Evolutionary conservation across 768 basidiomycete genomes (phyloP).

Genomic region (Hypholoma fasciculare): DNA sequence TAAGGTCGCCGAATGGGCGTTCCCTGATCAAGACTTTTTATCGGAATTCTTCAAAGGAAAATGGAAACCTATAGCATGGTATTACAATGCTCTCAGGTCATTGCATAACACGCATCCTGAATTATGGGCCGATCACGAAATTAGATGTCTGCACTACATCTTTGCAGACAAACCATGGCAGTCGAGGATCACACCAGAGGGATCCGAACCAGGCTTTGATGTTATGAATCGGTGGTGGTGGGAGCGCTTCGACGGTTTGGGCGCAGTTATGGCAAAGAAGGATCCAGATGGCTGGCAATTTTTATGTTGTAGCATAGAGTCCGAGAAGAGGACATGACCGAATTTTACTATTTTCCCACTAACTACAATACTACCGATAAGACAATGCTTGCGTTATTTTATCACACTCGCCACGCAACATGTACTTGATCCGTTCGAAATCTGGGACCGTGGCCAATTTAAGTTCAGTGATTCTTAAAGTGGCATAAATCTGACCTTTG

Average conservation of each 20-base stretch:
- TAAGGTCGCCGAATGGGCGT: conserved; percentile 46
- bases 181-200: conserved; percentile 40
- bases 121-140: conserved; percentile 85
- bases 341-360: conserved; percentile 12
- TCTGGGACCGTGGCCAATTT: conserved; percentile 40
- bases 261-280: conserved; percentile 38
- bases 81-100: conserved; percentile 94
- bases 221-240: conserved; percentile 79
- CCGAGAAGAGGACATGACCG: neutral
- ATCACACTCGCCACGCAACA: conserved; percentile 72
- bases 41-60: conserved; percentile 74
- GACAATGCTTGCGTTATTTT: neutral
- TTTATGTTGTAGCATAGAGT: conserved; percentile 50
- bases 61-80: conserved; percentile 82
- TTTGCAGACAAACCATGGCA: conserved; percentile 87
- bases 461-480: neutral
- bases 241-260: conserved; percentile 56
- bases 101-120: conserved; percentile 66
- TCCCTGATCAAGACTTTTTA: conserved; percentile 93
- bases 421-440: conserved; percentile 95
- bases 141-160: conserved; percentile 88
- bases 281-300: conserved; percentile 52
- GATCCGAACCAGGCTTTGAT: conserved; percentile 43
- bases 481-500: conserved; percentile 64
- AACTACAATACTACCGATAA: too few relatives aligned